Evolutionary conservation across 2,329 filamentous ascomycete genomes (phyloP).

Genomic region (Plenodomus tracheiphilus): DNA sequence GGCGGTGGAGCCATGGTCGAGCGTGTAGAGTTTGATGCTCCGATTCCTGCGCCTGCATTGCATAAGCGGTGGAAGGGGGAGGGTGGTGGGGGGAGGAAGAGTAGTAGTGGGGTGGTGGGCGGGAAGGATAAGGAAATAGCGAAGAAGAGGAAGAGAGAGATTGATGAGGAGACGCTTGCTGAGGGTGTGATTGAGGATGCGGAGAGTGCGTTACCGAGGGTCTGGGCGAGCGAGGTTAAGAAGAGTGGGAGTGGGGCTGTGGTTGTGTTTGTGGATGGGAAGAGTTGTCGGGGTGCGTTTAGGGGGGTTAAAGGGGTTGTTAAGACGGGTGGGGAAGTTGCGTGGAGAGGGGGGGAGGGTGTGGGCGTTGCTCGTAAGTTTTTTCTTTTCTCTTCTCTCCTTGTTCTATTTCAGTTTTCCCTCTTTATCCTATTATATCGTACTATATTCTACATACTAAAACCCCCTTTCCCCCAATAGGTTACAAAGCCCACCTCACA

Average conservation of each 20-base stretch:
- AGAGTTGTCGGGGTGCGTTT: slow-evolving; percentile 74
- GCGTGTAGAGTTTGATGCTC: slow-evolving; percentile 69
- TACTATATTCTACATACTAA: slow-evolving; percentile 10
- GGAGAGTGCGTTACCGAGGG: slow-evolving; percentile 66
- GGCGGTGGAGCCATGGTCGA: slow-evolving; percentile 81
- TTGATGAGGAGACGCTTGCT: slow-evolving; percentile 39
- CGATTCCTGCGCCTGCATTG: slow-evolving; percentile 46
- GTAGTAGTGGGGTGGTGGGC: slow-evolving; percentile 34
- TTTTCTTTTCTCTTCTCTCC: neutral
- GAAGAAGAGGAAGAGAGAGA: slow-evolving; percentile 60
- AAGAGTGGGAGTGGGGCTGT: slow-evolving; percentile 78
- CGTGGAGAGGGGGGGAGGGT: slow-evolving; percentile 64
- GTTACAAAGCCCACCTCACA: slow-evolving; percentile 66
- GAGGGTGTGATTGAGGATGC: slow-evolving; percentile 58
- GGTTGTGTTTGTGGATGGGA: slow-evolving; percentile 79
- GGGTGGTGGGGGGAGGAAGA: slow-evolving; percentile 29
- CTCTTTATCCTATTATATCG: neutral
- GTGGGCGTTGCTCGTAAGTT: slow-evolving; percentile 58
- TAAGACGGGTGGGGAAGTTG: slow-evolving; percentile 61
- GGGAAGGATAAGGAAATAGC: slow-evolving; percentile 34
- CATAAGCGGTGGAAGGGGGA: slow-evolving; percentile 50
- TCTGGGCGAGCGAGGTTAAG: slow-evolving; percentile 73
- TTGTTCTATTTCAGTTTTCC: too few relatives aligned
- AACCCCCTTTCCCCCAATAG: slow-evolving; percentile 33
- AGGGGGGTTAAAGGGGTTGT: slow-evolving; percentile 70